Conservation (phyloP, 2,329 filamentous ascomycete genomes). For the Aspergillus intermedius region DNA sequence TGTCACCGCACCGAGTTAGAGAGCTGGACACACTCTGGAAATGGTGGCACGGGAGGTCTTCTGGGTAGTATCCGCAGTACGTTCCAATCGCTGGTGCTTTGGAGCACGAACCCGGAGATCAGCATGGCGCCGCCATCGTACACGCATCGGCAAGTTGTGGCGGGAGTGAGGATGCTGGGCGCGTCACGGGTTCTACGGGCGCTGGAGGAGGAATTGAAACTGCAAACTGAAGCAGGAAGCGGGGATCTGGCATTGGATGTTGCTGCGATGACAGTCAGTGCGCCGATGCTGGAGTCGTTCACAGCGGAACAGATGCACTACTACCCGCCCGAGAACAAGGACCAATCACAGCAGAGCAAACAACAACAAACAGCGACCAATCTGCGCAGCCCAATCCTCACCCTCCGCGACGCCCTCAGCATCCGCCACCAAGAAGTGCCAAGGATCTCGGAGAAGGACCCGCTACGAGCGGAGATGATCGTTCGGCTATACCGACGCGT, state of each 20-base stretch:
- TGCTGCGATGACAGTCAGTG: constrained; percentile 37
- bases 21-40: constrained; percentile 43
- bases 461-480: constrained; percentile 37
- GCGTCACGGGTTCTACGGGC: constrained; percentile 30
- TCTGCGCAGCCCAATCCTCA: constrained; percentile 31
- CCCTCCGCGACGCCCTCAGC: constrained; percentile 36
- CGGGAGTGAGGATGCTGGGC: constrained; percentile 36
- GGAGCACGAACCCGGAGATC: constrained; percentile 46
- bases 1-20: constrained; percentile 46
- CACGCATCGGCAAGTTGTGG: constrained; percentile 48
- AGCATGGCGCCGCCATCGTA: constrained; percentile 50
- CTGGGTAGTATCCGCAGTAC: constrained; percentile 44
- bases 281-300: constrained; percentile 35
- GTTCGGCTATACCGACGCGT: constrained; percentile 42
- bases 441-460: constrained; percentile 38
- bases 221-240: constrained; percentile 34
- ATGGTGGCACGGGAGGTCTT: constrained; percentile 33
- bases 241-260: constrained; percentile 41
- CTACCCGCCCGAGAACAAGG: constrained; percentile 27
- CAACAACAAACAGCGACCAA: neutral
- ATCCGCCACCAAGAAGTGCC: constrained; percentile 34
- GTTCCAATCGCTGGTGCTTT: constrained; percentile 48
- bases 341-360: constrained; percentile 1
- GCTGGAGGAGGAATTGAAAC: constrained; percentile 38
- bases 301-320: constrained; percentile 31